These are phyloP conservation scores for Mucor circinelloides DNA, from an alignment of 371 early-diverging fungal species.

Conservation along the genomic window DNA sequence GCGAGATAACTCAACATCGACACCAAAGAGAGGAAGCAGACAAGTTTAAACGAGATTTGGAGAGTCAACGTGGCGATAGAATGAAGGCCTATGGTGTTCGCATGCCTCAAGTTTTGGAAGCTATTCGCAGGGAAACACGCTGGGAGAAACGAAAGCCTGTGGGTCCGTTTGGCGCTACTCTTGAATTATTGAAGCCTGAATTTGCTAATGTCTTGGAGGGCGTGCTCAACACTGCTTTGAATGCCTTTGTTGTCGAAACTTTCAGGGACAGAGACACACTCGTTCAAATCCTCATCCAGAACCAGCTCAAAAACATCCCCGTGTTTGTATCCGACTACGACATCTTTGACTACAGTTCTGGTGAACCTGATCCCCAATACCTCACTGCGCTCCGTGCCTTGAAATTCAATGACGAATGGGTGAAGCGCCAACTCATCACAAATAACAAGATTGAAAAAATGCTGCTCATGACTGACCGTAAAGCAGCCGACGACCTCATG, in stretches of 20 bases:
- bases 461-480: conserved; percentile 74
- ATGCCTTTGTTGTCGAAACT: conserved; percentile 76
- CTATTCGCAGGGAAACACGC: conserved; percentile 63
- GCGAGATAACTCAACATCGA: background rate
- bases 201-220: conserved; percentile 75
- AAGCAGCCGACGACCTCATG: conserved; percentile 78
- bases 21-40: conserved; percentile 9
- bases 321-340: conserved; percentile 68
- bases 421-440: conserved; percentile 79
- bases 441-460: conserved; percentile 74
- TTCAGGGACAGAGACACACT: conserved; percentile 68
- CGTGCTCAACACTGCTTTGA: conserved; percentile 66
- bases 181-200: conserved; percentile 66
- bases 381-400: conserved; percentile 74
- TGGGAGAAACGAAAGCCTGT: conserved; percentile 65
- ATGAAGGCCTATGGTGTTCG: conserved; percentile 73
- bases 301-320: conserved; percentile 48
- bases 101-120: conserved; percentile 69
- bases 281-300: conserved; percentile 49
- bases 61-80: conserved; percentile 61
- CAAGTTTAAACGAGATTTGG: conserved; percentile 39
- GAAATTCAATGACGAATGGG: conserved; percentile 68
- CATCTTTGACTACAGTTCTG: conserved; percentile 69
- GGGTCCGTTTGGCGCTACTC: conserved; percentile 83
- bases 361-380: conserved; percentile 68